Percentiles rank a stretch among this genome's conserved stretches.
phyloP scores from a whole-genome alignment of 257 asterid genomes.

The Solanum microdontum region DNA sequence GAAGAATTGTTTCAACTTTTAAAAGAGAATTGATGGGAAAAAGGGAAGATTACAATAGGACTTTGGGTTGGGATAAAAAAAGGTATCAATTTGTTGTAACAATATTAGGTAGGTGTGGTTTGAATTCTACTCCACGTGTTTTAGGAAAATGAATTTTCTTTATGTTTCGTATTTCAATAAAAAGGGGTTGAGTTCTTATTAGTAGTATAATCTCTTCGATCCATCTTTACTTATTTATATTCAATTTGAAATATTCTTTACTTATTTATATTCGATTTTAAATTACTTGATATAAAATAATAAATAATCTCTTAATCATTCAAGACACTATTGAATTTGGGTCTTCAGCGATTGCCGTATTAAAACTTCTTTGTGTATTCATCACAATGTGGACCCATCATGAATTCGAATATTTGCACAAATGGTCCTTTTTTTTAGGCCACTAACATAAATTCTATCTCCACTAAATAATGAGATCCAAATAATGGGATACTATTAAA shows the following conservation, averaged over 20 bases:
- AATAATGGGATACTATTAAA: not conserved
- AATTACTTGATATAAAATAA: not conserved
- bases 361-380: not conserved
- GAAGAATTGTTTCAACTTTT: not conserved
- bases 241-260: accelerated
- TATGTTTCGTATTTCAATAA: not conserved
- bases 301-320: not conserved
- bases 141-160: not conserved
- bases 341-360: not conserved
- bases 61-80: not conserved
- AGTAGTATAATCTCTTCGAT: not conserved
- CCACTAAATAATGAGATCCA: not conserved
- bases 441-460: not conserved
- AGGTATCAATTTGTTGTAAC: not conserved
- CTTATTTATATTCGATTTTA: not conserved
- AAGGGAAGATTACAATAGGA: not conserved
- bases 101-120: not conserved
- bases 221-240: not conserved
- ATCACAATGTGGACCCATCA: not conserved
- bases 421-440: not conserved
- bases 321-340: not conserved
- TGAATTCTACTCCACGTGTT: not conserved
- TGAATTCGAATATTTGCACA: not conserved
- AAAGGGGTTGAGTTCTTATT: not conserved
- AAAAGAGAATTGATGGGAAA: not conserved